These are phyloP conservation scores for Paxillus ammoniavirescens DNA, from an alignment of 768 basidiomycete genomes.

Conservation along the genomic window DNA sequence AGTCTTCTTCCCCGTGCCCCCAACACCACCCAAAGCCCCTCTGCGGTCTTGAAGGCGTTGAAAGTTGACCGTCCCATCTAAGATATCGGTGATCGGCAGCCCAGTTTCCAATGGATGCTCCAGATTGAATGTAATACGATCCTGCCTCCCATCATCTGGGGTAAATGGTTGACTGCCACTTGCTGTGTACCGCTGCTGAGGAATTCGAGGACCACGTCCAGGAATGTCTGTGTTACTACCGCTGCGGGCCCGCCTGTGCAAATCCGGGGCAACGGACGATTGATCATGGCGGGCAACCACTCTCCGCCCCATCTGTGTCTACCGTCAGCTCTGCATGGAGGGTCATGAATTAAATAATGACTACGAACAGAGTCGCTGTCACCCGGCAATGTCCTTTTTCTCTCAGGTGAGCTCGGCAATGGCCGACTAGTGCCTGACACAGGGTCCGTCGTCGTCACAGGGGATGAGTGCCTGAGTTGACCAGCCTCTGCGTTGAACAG, in stretches of 20 bases:
- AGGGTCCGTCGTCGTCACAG: conserved; percentile 13
- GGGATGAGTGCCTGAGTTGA: conserved; percentile 19
- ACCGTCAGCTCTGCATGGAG: conserved; percentile 15
- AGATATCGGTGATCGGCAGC: conserved; percentile 58
- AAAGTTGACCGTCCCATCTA: conserved; percentile 47
- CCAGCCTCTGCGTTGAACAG: neutral
- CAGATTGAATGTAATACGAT: conserved; percentile 58
- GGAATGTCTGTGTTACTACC: conserved; percentile 1
- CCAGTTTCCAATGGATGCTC: conserved; percentile 54
- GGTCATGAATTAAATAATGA: neutral
- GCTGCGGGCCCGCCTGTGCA: neutral
- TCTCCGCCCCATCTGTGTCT: conserved; percentile 15
- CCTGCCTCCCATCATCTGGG: conserved; percentile 35
- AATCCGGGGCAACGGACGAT: neutral
- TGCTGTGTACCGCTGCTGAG: conserved; percentile 23
- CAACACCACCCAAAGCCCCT: conserved; percentile 47
- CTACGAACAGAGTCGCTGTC: conserved; percentile 14
- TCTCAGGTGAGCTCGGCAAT: conserved; percentile 18
- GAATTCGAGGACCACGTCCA: conserved; percentile 21
- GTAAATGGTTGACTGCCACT: conserved; percentile 8
- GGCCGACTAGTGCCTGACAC: conserved; percentile 10
- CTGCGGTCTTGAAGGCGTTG: conserved; percentile 53
- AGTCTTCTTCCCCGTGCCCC: conserved; percentile 59
- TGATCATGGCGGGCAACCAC: conserved; percentile 16
- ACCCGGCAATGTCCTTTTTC: conserved; percentile 12